Evolutionary conservation across 805 yeast species (phyloP).

Genomic region (Blastobotrys mokoenaii): DNA sequence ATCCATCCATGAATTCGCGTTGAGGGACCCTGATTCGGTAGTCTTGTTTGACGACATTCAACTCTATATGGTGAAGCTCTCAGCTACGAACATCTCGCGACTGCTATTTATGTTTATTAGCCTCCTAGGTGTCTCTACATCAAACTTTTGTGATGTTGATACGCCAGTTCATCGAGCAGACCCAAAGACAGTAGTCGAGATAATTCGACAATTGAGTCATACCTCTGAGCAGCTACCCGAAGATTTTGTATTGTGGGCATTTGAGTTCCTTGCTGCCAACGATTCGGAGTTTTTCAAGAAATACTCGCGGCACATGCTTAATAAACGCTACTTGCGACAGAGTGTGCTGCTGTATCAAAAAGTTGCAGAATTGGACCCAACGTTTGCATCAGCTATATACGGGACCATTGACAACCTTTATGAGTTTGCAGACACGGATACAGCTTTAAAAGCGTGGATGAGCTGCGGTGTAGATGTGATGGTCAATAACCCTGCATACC

Average conservation of each 20-base stretch:
- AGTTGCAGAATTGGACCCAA: no score
- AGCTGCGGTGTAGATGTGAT: no score
- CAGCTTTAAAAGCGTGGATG: no score
- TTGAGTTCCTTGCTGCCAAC: neutral
- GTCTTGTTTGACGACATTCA: slow-evolving; percentile 17
- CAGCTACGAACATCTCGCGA: neutral
- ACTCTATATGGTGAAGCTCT: slow-evolving; percentile 10
- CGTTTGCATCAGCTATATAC: no score
- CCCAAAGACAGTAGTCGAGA: neutral
- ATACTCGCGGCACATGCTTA: neutral
- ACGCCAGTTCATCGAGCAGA: neutral
- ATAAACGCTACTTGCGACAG: neutral
- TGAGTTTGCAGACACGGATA: no score
- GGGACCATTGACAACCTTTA: no score
- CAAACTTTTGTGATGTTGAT: neutral
- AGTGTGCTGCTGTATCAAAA: neutral
- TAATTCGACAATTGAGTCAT: neutral
- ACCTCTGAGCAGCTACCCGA: neutral
- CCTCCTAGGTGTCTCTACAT: slow-evolving; percentile 10
- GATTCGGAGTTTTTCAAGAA: neutral
- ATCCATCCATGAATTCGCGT: neutral
- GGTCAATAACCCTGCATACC: no score
- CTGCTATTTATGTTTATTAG: slow-evolving; percentile 14
- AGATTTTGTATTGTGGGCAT: neutral
- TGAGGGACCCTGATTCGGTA: slow-evolving; percentile 13